Base-by-base conservation (phyloP, 345 rosid genomes). In the Acer yangbiense region DNA sequence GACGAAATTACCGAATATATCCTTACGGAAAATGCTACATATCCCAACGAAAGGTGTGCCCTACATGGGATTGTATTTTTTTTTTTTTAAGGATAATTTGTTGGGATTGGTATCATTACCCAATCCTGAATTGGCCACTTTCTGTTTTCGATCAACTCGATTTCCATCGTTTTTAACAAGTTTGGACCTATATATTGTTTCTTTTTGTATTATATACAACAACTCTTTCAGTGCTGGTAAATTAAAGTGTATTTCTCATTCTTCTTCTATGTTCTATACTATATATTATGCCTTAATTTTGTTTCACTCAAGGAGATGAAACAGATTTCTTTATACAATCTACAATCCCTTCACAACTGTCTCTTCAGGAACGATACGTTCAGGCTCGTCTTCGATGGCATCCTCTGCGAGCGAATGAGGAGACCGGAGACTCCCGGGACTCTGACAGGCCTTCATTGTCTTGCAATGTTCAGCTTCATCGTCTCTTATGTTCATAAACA, bases 391-490 rank as follows among this genome's bases (percentile, higher is more conserved):
- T 23, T 86, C 86, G 0, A 21, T 57, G 23, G 69, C 80, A 50
- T 83, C 87, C 71, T 86, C 97, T 17, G 63, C 2, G 27, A 69
- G 76, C 13, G 99, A 90, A 83, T 96, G 99, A 23, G 99, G 99
- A 9, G 99, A 96, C 7, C 84, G 92, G 18, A 96, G 97, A 62
- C 83, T 92, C 57, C 97, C 99, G 16, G 82, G 97, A 17, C 83
- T 96, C 74, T 96, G 99, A 77, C 98, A 96, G 58, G 94, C 97
- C 83, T 83, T 91, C 99, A 94, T 94, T 1, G 99, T 96, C 88
- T 96, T 92, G 68, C 98, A 94, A 74, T 96, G 99, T 79, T 96
- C 99, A 27, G 95, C 99, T 88, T 96, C 98, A 16, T 96, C 97
- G 5, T 96, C 99, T 87, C 99, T 87, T 52, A 96, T 83, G 86